Base-by-base conservation (phyloP, 2,329 filamentous ascomycete species). In the Trichoderma hamatum region DNA sequence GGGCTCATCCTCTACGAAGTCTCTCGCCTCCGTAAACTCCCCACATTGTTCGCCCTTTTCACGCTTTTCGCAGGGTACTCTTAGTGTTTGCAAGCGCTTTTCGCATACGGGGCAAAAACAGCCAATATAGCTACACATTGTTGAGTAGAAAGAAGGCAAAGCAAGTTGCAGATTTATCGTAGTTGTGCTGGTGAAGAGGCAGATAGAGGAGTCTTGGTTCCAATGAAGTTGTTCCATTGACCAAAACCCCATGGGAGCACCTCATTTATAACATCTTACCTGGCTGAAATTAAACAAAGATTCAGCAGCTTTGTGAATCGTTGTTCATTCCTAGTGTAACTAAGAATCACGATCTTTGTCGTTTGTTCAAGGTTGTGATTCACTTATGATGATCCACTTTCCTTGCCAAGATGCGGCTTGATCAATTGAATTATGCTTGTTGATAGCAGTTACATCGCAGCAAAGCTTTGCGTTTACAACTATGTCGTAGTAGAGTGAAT, bases 361-460 rank as follows among this genome's bases (percentile, higher is more conserved):
- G 10, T 28, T 67, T 59, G 64, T 67, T 36, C 64, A n/a, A n/a
- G n/a, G 19, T 43, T 36, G 54, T 67, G 64, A 67, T 52, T 52
- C 54, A 67, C 26, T 56, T 26, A 56, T 14, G 4, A 11, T 30
- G n/a, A 21, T 54, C 30, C 52, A 46, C 26, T 14, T n/a, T 16
- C 24, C 46, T 14, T 7, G n/a, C 11, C n/a, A 66, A 28, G 51
- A 66, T n/a, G 28, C 30, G 32, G 26, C 32, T 36, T 46, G 5
- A 24, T 34, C 36, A 32, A 26, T 36, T 46, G 7, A 56, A 56
- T 49, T 30, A 9, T 43, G 19, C 6, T 9, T 43, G 16, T 9
- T 43, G 7, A 43, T 43, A 43, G 39, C 19, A 43, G 26, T 34
- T 9, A n/a, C 36, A 46, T 14, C 7, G 1, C 21, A 21, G 32